Evolutionary conservation across 495 filamentous ascomycete genomes (phyloP).

Genomic region (Wilcoxina mikolae): DNA sequence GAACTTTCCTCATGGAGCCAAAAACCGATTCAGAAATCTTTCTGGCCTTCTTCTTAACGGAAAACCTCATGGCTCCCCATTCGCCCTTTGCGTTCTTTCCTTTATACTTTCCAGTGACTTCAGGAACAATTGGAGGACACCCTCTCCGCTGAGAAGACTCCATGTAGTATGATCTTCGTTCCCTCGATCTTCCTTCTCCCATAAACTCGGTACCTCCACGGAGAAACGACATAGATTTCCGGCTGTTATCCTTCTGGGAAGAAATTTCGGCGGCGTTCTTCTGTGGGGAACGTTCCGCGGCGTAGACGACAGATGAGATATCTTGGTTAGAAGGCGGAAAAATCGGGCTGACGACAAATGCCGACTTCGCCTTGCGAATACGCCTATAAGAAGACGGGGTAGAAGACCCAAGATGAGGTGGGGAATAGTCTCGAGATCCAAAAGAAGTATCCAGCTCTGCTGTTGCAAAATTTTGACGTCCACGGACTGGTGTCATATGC

Average conservation of each 20-base stretch:
- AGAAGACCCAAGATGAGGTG: constrained; percentile 48
- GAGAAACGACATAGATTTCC: constrained; percentile 26
- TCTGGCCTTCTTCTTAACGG: constrained; percentile 17
- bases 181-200: constrained; percentile 17
- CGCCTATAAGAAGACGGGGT: constrained; percentile 61
- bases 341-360: constrained; percentile 39
- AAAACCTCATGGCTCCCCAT: constrained; percentile 6
- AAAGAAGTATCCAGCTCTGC: not conserved
- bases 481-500: not conserved
- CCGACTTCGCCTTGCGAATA: constrained; percentile 56
- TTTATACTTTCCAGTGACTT: constrained; percentile 3
- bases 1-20: constrained; percentile 22
- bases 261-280: not conserved
- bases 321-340: constrained; percentile 9
- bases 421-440: constrained; percentile 35
- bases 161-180: constrained; percentile 25
- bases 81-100: constrained; percentile 8
- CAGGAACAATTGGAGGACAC: constrained; percentile 18
- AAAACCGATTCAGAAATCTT: constrained; percentile 25
- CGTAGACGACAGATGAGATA: constrained; percentile 14
- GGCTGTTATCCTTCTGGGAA: constrained; percentile 9
- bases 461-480: not conserved
- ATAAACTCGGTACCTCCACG: constrained; percentile 28
- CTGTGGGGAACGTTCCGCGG: constrained; percentile 13
- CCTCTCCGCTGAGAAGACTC: constrained; percentile 15